Evolutionary conservation across 2,329 filamentous ascomycete species (phyloP).

Genomic region (Penicillium sp.): DNA sequence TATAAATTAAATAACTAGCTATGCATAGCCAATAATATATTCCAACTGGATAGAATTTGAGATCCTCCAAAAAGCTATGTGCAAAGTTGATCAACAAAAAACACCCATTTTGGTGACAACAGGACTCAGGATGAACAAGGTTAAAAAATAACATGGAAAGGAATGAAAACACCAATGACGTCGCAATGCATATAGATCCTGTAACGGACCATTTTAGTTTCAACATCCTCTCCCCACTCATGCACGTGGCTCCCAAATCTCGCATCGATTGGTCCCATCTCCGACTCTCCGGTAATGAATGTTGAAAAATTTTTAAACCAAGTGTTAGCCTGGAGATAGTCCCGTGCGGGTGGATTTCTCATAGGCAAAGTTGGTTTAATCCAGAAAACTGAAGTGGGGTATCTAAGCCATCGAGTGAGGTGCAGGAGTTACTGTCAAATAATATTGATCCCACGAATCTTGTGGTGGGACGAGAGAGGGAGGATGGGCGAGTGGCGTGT

Average conservation of each 20-base stretch:
- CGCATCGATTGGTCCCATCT: conserved; percentile 2
- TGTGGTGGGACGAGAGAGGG: background rate
- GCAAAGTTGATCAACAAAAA: background rate
- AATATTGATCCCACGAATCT: background rate
- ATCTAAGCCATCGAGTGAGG: background rate
- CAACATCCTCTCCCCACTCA: background rate
- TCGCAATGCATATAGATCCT: conserved; percentile 3
- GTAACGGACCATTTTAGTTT: background rate
- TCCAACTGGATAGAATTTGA: background rate
- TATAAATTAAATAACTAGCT: conserved; percentile 3
- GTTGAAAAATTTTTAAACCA: background rate
- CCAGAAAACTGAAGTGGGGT: background rate
- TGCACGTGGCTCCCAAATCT: conserved; percentile 6
- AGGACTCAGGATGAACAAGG: background rate
- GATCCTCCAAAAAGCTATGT: background rate
- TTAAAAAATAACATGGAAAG: background rate
- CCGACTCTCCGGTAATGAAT: background rate
- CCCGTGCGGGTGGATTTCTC: background rate
- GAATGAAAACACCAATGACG: conserved; percentile 7
- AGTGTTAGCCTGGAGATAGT: background rate
- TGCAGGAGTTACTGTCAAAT: background rate
- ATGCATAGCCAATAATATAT: background rate
- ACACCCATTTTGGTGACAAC: background rate
- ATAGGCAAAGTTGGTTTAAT: background rate
- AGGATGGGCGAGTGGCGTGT: background rate